Percentiles rank a stretch among this genome's conserved stretches.
These are phyloP conservation scores for Lactarius hengduanensis DNA, from an alignment of 768 basidiomycete species.

Conservation along the genomic window DNA sequence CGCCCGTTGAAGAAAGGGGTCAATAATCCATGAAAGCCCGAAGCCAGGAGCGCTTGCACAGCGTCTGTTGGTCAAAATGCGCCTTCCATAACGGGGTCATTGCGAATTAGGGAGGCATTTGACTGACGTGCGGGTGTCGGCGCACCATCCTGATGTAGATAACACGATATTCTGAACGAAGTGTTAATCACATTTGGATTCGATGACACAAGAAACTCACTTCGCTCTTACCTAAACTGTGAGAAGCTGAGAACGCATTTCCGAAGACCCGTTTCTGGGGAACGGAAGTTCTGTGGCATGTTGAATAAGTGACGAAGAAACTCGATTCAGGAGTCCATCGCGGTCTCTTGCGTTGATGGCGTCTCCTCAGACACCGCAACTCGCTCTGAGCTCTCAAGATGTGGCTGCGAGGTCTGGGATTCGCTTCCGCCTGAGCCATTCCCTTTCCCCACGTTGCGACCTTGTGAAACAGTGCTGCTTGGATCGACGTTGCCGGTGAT, in stretches of 20 bases:
- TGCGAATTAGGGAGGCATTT: not conserved
- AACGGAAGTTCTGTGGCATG: not conserved
- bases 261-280: not conserved
- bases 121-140: not conserved
- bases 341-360: not conserved
- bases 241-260: not conserved
- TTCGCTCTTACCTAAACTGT: not conserved
- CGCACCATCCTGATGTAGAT: not conserved
- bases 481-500: constrained; percentile 21
- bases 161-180: not conserved
- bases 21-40: no score
- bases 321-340: constrained; percentile 8
- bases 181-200: not conserved
- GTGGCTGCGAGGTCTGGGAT: not conserved
- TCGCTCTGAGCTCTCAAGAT: not conserved
- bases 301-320: not conserved
- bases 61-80: no score
- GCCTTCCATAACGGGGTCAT: not conserved
- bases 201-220: not conserved
- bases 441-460: constrained; percentile 2
- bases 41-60: no score
- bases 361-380: not conserved
- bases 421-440: not conserved
- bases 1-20: no score
- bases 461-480: not conserved